Conservation (phyloP, 306 rosid genomes). For the Prunus campanulata region DNA sequence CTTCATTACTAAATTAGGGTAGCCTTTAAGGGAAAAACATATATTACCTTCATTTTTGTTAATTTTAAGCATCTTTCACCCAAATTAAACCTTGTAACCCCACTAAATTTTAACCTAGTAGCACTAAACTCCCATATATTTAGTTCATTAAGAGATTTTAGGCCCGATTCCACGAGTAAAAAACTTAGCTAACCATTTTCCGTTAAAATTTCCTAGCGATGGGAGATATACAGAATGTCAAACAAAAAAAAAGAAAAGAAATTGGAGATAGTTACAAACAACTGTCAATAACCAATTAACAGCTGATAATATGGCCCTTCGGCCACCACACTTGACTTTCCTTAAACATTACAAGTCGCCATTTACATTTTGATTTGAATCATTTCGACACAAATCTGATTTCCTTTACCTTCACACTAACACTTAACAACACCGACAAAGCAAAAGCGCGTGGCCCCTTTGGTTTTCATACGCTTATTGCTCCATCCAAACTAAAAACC, state of each 20-base stretch:
- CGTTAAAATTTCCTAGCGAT: too few relatives aligned
- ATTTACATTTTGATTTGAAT: constrained; percentile 35
- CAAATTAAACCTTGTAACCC: too few relatives aligned
- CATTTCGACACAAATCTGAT: constrained; percentile 11
- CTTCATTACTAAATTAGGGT: too few relatives aligned
- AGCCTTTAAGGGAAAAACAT: too few relatives aligned
- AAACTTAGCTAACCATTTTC: too few relatives aligned
- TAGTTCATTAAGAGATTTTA: too few relatives aligned
- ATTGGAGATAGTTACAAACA: not conserved
- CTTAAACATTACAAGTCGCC: constrained; percentile 27
- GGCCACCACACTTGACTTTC: constrained; percentile 19
- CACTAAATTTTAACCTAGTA: too few relatives aligned
- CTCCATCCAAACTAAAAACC: constrained; percentile 29
- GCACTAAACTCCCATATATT: too few relatives aligned
- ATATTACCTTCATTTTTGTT: too few relatives aligned
- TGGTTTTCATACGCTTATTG: constrained; percentile 34
- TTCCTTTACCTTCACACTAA: not conserved
- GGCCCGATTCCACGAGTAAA: too few relatives aligned
- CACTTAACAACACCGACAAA: not conserved
- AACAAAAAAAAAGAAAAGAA: too few relatives aligned
- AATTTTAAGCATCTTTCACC: too few relatives aligned
- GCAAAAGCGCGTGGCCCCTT: constrained; percentile 34
- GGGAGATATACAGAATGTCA: not conserved
- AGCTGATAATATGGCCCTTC: constrained; percentile 27
- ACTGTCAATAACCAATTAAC: not conserved